Conservation (phyloP, 495 filamentous ascomycete species). For the Penicillium antarcticum region DNA sequence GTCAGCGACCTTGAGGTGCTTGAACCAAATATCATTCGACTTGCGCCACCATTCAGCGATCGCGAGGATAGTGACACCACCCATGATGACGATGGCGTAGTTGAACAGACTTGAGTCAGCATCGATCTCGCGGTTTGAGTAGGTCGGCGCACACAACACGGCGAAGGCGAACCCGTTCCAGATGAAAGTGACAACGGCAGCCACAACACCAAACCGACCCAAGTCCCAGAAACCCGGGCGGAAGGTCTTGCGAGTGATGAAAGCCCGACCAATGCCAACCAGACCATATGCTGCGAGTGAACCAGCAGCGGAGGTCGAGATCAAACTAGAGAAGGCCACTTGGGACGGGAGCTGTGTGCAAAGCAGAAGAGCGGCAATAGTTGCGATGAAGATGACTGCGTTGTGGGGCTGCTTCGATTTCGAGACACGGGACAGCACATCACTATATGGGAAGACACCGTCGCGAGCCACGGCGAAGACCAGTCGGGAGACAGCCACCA, state of each 20-base stretch:
- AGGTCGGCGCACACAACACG: conserved; percentile 33
- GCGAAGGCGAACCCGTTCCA: conserved; percentile 37
- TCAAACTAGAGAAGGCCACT: conserved; percentile 31
- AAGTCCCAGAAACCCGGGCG: conserved; percentile 29
- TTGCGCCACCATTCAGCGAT: conserved; percentile 36
- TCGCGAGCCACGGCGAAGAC: conserved; percentile 40
- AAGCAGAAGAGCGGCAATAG: conserved; percentile 28
- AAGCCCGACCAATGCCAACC: conserved; percentile 30
- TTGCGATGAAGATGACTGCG: conserved; percentile 32
- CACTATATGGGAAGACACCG: conserved; percentile 34
- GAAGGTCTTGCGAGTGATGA: conserved; percentile 31
- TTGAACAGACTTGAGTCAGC: conserved; percentile 30
- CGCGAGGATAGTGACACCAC: conserved; percentile 31
- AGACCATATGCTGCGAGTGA: conserved; percentile 37
- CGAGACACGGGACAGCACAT: conserved; percentile 29
- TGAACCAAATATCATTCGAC: conserved; percentile 30
- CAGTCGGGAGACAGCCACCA: conserved; percentile 36
- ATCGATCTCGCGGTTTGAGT: conserved; percentile 24
- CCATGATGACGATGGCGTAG: conserved; percentile 38
- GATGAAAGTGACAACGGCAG: conserved; percentile 32
- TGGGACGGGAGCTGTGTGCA: conserved; percentile 36
- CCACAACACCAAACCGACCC: conserved; percentile 26
- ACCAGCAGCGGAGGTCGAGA: conserved; percentile 33
- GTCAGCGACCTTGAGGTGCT: conserved; percentile 24
- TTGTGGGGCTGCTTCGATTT: conserved; percentile 36